Conservation (phyloP, 345 rosid genomes). For the Citrus australasica region DNA sequence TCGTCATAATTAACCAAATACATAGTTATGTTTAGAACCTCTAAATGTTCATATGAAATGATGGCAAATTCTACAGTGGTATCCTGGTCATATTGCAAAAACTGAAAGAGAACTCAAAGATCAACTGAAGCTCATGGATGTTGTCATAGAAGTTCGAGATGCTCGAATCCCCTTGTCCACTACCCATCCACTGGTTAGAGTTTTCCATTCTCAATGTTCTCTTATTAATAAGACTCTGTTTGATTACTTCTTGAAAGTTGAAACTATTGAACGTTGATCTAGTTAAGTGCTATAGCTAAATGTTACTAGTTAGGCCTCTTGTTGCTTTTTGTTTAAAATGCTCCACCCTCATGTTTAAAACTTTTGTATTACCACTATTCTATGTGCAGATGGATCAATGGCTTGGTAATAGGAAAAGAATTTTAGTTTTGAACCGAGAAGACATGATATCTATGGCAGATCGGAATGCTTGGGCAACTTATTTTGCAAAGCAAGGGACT, state of each 20-base stretch:
- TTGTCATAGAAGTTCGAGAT: slow-evolving; percentile 87
- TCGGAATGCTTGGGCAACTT: slow-evolving; percentile 92
- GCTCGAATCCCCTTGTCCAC: slow-evolving; percentile 94
- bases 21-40: background rate
- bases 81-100: slow-evolving; percentile 97
- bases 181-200: slow-evolving; percentile 71
- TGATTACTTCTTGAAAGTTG: background rate
- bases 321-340: background rate
- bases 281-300: background rate
- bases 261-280: background rate
- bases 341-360: background rate
- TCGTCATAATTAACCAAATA: background rate
- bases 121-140: slow-evolving; percentile 94
- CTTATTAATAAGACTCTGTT: too few relatives aligned
- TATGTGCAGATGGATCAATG: slow-evolving; percentile 74
- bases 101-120: slow-evolving; percentile 88
- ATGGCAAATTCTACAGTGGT: slow-evolving; percentile 57
- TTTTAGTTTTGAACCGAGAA: slow-evolving; percentile 86
- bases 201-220: background rate
- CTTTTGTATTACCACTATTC: background rate
- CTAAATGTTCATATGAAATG: background rate
- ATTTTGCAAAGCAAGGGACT: slow-evolving; percentile 73
- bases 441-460: slow-evolving; percentile 88
- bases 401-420: slow-evolving; percentile 90
- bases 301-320: background rate